Conservation (phyloP, 1,284 basidiomycete species). For the Apiotrichum mycotoxinovorans region DNA sequence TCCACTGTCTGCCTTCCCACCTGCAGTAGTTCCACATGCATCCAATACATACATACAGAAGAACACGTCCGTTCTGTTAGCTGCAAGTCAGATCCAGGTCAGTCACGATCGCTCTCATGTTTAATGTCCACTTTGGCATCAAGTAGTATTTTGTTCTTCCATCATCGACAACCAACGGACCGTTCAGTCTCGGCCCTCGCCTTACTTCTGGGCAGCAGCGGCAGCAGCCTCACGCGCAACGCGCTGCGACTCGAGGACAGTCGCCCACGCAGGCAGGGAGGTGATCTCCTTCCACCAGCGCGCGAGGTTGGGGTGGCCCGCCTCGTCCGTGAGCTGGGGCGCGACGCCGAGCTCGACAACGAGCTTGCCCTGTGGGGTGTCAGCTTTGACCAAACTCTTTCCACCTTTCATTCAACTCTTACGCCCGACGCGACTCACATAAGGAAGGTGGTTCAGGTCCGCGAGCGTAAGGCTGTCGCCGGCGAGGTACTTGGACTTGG, state of each 20-base stretch:
- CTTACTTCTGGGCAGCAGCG: background rate
- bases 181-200: too few relatives aligned
- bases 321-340: constrained; percentile 27
- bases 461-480: constrained; percentile 58
- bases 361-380: constrained; percentile 1
- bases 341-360: constrained; percentile 15
- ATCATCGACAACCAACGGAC: too few relatives aligned
- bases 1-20: too few relatives aligned
- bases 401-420: constrained; percentile 30
- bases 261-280: constrained; percentile 20
- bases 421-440: too few relatives aligned
- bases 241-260: background rate
- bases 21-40: too few relatives aligned
- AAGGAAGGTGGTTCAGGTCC: constrained; percentile 60
- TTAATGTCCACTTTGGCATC: too few relatives aligned
- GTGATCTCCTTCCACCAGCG: constrained; percentile 34
- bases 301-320: constrained; percentile 27
- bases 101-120: too few relatives aligned
- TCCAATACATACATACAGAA: too few relatives aligned
- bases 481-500: constrained; percentile 57
- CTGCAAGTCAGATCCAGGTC: too few relatives aligned
- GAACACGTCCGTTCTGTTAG: too few relatives aligned
- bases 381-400: background rate
- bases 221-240: background rate
- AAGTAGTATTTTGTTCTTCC: too few relatives aligned